phyloP scores from a whole-genome alignment of 352 stramenopile genomes.

The Elongisporangium prolatum region DNA sequence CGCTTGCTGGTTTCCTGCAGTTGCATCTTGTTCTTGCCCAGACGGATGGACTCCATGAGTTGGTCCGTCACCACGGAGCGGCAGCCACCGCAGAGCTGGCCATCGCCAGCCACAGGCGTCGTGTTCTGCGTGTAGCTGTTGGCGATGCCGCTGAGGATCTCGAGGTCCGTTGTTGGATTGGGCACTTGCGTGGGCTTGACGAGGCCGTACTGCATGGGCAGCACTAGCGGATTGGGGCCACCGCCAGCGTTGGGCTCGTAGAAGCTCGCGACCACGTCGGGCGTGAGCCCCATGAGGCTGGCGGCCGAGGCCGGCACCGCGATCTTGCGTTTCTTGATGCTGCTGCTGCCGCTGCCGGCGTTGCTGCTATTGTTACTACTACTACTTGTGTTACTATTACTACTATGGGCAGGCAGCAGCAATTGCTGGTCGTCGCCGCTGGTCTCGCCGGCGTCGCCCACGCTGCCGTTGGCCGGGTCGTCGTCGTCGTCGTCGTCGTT shows the following conservation, averaged over 20 bases:
- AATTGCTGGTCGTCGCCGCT: conserved; percentile 15
- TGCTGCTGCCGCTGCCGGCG: background rate
- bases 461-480: conserved; percentile 16
- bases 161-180: conserved; percentile 49
- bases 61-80: conserved; percentile 63
- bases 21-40: conserved; percentile 67
- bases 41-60: conserved; percentile 71
- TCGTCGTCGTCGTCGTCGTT: conserved; percentile 11
- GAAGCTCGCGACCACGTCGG: conserved; percentile 30
- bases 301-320: conserved; percentile 15
- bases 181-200: conserved; percentile 10
- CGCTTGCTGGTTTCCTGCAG: conserved; percentile 45
- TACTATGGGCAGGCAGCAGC: background rate
- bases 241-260: conserved; percentile 36
- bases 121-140: conserved; percentile 74
- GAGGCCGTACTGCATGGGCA: conserved; percentile 58
- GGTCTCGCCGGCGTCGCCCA: conserved; percentile 19
- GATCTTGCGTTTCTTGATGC: conserved; percentile 54
- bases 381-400: background rate
- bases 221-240: conserved; percentile 28
- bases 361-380: background rate
- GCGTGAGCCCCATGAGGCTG: conserved; percentile 5
- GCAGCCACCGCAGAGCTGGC: conserved; percentile 56
- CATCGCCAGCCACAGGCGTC: conserved; percentile 14
- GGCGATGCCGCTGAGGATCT: conserved; percentile 82